These are phyloP conservation scores for Gynochthodes officinalis DNA, from an alignment of 257 asterid species.

Conservation along the genomic window DNA sequence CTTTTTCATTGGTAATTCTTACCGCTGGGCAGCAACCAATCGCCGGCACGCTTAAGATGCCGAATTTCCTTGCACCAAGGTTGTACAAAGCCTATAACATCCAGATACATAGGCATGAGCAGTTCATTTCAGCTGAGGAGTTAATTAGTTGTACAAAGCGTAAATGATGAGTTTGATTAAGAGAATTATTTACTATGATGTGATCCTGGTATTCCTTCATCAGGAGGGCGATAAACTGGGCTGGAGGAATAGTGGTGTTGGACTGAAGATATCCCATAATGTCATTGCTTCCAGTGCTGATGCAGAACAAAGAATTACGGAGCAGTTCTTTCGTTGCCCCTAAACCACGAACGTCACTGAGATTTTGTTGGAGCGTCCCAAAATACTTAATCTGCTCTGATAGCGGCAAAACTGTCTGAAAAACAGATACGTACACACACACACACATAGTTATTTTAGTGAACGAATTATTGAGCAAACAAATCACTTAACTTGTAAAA, in stretches of 20 bases:
- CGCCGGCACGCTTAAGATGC: constrained; percentile 61
- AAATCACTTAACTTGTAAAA: no score
- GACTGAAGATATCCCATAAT: constrained; percentile 50
- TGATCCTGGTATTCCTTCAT: constrained; percentile 41
- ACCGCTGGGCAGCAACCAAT: constrained; percentile 72
- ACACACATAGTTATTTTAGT: no score
- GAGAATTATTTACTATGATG: constrained; percentile 37
- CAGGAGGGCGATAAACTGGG: constrained; percentile 31
- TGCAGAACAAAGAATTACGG: constrained; percentile 48
- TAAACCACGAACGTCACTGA: constrained; percentile 34
- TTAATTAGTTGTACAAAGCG: constrained; percentile 55
- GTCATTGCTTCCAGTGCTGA: constrained; percentile 75
- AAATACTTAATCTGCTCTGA: constrained; percentile 62
- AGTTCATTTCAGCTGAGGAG: no score
- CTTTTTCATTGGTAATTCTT: constrained; percentile 37
- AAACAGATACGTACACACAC: no score
- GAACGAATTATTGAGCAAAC: no score
- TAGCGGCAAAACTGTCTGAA: constrained; percentile 52
- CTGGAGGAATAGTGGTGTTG: constrained; percentile 26
- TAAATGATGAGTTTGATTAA: no score
- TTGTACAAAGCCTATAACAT: constrained; percentile 52
- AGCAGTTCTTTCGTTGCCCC: constrained; percentile 35
- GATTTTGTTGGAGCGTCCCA: constrained; percentile 29
- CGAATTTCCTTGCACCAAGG: constrained; percentile 69
- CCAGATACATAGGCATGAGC: no score